phyloP scores from a whole-genome alignment of 2,329 filamentous ascomycete species.

The Clarireedia sp. region DNA sequence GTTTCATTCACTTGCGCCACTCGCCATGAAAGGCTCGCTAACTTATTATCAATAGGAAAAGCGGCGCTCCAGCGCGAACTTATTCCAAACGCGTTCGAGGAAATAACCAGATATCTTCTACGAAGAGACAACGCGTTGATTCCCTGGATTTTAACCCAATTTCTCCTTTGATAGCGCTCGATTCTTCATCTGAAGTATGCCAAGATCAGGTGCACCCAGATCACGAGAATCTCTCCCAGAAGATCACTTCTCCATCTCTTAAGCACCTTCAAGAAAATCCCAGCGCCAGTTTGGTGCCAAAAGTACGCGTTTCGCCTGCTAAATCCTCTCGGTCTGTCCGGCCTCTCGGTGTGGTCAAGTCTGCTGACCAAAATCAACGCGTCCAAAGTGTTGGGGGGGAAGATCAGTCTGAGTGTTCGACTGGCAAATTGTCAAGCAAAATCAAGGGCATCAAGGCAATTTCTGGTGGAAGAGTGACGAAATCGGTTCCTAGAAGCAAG shows the following conservation, averaged over 20 bases:
- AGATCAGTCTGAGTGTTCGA: not conserved
- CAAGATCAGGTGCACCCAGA: not conserved
- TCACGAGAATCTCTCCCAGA: not conserved
- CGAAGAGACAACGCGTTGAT: conserved; percentile 14
- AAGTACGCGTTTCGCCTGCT: not conserved
- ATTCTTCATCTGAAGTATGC: not conserved
- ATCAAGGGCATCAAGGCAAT: not conserved
- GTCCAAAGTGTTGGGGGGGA: not conserved
- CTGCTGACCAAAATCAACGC: conserved; percentile 1
- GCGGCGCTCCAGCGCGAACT: conserved; percentile 3
- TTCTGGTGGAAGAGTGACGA: not conserved
- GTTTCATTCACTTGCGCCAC: not conserved
- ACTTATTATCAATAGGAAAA: not conserved
- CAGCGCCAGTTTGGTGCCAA: not conserved
- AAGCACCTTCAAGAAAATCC: not conserved
- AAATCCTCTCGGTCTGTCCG: not conserved
- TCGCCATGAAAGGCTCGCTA: not conserved
- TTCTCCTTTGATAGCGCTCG: not conserved
- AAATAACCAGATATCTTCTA: conserved; percentile 3
- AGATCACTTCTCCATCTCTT: not conserved
- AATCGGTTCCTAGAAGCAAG: too few relatives aligned
- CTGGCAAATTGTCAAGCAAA: not conserved
- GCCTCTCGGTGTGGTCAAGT: not conserved
- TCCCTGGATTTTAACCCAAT: conserved; percentile 1
- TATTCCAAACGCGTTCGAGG: conserved; percentile 9